Evolutionary conservation across 805 yeast species (phyloP).

Genomic region (Cyberlindnera mycetangii): DNA sequence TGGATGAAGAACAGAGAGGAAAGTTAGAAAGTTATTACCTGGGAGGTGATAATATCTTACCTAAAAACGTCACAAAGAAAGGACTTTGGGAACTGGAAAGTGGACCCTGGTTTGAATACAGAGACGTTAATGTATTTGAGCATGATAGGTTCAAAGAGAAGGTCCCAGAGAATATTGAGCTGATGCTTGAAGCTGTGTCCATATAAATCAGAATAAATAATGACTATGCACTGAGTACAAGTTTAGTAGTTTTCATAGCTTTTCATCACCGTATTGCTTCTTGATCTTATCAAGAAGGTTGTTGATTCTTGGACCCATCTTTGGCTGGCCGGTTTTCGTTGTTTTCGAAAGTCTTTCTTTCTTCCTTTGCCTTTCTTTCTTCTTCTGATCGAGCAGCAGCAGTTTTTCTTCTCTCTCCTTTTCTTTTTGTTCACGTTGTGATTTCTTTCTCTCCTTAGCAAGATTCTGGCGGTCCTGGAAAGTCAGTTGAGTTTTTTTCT

Average conservation of each 20-base stretch:
- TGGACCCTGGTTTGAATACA: conserved; percentile 16
- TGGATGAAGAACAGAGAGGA: conserved; percentile 11
- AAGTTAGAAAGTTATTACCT: conserved; percentile 2
- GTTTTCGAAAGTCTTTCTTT: conserved; percentile 45
- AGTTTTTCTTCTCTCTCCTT: conserved; percentile 41
- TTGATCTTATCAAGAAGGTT: conserved; percentile 75
- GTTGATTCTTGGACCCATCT: conserved; percentile 86
- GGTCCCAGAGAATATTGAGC: conserved; percentile 8
- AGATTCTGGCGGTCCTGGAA: conserved; percentile 35
- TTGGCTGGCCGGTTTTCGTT: conserved; percentile 81
- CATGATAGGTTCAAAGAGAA: conserved; percentile 9
- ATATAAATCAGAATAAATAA: conserved; percentile 1
- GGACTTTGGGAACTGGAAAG: conserved; percentile 23
- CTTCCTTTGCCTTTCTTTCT: conserved; percentile 40
- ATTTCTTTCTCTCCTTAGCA: conserved; percentile 35
- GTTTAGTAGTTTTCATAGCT: background rate
- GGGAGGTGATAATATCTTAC: background rate
- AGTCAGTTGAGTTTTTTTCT: conserved; percentile 25
- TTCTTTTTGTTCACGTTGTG: conserved; percentile 29
- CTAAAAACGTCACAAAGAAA: conserved; percentile 17
- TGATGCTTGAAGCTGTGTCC: conserved; percentile 13
- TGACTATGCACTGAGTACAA: background rate
- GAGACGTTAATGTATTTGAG: conserved; percentile 19
- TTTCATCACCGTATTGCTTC: conserved; percentile 33
- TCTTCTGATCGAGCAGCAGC: conserved; percentile 37